A percentile compares a stretch with the other conserved stretches of the same genome.
These are phyloP conservation scores for Heliosperma pusillum DNA, from an alignment of 148 eudicot species.

Conservation along the genomic window DNA sequence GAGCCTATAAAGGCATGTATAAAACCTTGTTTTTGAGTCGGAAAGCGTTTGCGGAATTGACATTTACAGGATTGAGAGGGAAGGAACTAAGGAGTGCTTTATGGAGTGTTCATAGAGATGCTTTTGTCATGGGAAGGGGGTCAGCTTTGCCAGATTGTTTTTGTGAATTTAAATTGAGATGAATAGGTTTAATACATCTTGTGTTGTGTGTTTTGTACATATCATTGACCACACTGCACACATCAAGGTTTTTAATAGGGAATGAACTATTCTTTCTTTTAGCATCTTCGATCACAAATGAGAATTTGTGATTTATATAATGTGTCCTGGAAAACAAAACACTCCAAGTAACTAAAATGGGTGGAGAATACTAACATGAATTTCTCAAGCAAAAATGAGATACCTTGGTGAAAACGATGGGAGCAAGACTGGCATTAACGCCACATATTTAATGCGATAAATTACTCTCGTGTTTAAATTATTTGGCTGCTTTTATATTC, in stretches of 20 bases:
- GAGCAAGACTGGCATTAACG: too few relatives aligned
- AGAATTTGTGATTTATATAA: too few relatives aligned
- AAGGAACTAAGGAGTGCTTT: constrained; percentile 49
- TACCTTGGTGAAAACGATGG: too few relatives aligned
- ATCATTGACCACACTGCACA: constrained; percentile 1
- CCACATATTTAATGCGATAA: too few relatives aligned
- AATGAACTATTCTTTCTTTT: background rate
- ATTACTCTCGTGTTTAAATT: too few relatives aligned
- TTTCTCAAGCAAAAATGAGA: too few relatives aligned
- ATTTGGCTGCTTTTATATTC: too few relatives aligned
- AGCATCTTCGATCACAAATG: background rate
- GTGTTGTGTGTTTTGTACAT: background rate
- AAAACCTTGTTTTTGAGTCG: constrained; percentile 75
- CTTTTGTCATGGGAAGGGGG: constrained; percentile 76
- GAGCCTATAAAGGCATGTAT: constrained; percentile 65
- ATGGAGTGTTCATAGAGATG: constrained; percentile 71
- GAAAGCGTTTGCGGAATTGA: constrained; percentile 63
- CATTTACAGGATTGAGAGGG: constrained; percentile 53
- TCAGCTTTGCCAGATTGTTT: constrained; percentile 94
- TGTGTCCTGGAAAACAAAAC: too few relatives aligned
- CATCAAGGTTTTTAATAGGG: background rate
- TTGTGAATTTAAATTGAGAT: constrained; percentile 65
- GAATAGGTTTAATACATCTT: background rate
- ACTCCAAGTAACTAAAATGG: too few relatives aligned
- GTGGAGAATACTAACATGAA: too few relatives aligned